phyloP scores from a whole-genome alignment of 1,139 yeast species.

The Hansenula lynferdii region DNA sequence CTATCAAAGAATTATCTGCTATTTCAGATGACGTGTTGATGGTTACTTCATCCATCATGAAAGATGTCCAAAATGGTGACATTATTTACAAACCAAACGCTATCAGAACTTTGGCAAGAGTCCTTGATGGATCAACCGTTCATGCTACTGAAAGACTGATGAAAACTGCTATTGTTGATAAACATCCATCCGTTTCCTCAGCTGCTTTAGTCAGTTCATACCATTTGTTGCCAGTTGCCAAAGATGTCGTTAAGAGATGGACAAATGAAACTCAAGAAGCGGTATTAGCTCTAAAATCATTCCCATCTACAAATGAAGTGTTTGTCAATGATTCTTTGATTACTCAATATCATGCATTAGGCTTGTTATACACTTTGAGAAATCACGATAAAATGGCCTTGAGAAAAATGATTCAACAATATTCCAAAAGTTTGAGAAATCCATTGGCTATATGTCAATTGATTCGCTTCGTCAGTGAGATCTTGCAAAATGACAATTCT shows the following conservation, averaged over 20 bases:
- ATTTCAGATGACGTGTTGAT: constrained; percentile 89
- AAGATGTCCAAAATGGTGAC: constrained; percentile 91
- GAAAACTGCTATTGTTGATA: constrained; percentile 90
- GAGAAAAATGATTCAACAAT: constrained; percentile 82
- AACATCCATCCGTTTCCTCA: constrained; percentile 80
- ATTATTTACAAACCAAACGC: constrained; percentile 90
- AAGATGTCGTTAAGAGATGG: constrained; percentile 90
- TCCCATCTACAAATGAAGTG: constrained; percentile 38
- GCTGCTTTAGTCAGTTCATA: constrained; percentile 93
- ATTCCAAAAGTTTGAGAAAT: constrained; percentile 61
- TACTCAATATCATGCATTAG: constrained; percentile 95
- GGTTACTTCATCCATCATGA: constrained; percentile 98
- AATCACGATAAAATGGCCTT: constrained; percentile 93
- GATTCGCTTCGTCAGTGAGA: constrained; percentile 74
- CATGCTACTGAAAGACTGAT: constrained; percentile 92
- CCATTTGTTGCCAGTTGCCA: constrained; percentile 83
- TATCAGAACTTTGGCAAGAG: constrained; percentile 84
- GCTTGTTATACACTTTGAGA: constrained; percentile 81
- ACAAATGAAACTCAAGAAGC: constrained; percentile 92
- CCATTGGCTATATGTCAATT: constrained; percentile 81
- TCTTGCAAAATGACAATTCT: constrained; percentile 51
- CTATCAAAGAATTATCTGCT: constrained; percentile 83
- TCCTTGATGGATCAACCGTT: constrained; percentile 87
- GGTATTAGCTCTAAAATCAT: constrained; percentile 56
- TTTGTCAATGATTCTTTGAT: constrained; percentile 68